Conservation (phyloP, 768 basidiomycete genomes). For the Boletus rufocinnamomeus region DNA sequence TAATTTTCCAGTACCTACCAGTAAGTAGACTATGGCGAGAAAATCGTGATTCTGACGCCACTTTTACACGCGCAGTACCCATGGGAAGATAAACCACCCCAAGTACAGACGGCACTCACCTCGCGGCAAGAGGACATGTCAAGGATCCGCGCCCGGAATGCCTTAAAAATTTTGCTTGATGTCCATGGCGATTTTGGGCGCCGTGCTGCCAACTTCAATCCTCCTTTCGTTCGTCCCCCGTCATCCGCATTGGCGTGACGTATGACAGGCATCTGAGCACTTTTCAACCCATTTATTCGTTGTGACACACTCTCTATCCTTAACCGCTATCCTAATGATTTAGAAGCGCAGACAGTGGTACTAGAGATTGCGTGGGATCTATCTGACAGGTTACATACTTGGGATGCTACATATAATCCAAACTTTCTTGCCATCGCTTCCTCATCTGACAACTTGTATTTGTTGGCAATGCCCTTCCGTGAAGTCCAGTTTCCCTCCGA, state of each 20-base stretch:
- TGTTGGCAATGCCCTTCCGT: constrained; percentile 51
- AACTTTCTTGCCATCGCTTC: constrained; percentile 2
- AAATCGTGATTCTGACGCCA: constrained; percentile 4
- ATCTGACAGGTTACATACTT: constrained; percentile 8
- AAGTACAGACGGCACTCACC: constrained; percentile 70
- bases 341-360: constrained; percentile 15
- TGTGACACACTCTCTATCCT: constrained; percentile 9
- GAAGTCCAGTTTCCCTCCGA: constrained; percentile 38
- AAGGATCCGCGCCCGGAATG: constrained; percentile 89
- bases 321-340: constrained; percentile 23
- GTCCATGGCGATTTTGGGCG: constrained; percentile 88
- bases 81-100: constrained; percentile 66
- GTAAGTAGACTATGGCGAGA: constrained; percentile 22
- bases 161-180: constrained; percentile 87
- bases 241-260: constrained; percentile 25
- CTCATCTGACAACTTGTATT: neutral
- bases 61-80: constrained; percentile 61
- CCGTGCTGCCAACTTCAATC: constrained; percentile 44
- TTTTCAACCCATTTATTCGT: neutral
- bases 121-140: constrained; percentile 81
- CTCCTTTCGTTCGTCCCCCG: constrained; percentile 24
- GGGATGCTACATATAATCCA: neutral
- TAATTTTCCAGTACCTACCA: constrained; percentile 32
- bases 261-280: neutral
- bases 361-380: constrained; percentile 9